Evolutionary conservation across 768 basidiomycete genomes (phyloP).

Genomic region (Russula ochroleuca): DNA sequence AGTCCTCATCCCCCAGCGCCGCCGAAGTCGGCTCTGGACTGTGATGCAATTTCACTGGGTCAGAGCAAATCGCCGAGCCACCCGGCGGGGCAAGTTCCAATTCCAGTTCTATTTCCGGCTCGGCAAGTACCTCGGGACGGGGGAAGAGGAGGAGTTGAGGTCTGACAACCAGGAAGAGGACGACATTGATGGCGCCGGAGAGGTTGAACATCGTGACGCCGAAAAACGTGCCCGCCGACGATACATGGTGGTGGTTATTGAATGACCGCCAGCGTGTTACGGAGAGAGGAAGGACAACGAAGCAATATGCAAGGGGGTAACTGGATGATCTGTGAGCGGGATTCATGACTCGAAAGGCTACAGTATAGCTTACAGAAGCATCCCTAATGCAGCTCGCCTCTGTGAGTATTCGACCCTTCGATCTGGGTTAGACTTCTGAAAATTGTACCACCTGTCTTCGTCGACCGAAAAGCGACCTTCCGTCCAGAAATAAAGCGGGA

Average conservation of each 20-base stretch:
- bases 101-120: neutral
- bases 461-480: neutral
- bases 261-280: neutral
- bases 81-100: neutral
- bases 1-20: neutral
- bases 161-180: conserved; percentile 38
- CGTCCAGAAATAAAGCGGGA: conserved; percentile 1
- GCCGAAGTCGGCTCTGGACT: neutral
- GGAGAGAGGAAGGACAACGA: conserved; percentile 1
- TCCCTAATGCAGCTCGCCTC: conserved; percentile 10
- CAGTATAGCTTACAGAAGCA: conserved; percentile 31
- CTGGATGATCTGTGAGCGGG: neutral
- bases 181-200: conserved; percentile 41
- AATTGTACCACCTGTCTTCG: conserved; percentile 7
- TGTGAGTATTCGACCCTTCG: neutral
- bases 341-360: neutral
- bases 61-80: neutral
- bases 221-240: conserved; percentile 36
- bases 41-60: neutral
- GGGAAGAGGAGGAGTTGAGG: conserved; percentile 37
- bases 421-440: conserved; percentile 26
- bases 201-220: conserved; percentile 37
- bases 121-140: neutral
- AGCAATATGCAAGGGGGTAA: neutral
- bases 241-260: conserved; percentile 12